These are phyloP conservation scores for Crithidia mellificae DNA, from an alignment of 208 protist genomes.

Conservation along the genomic window DNA sequence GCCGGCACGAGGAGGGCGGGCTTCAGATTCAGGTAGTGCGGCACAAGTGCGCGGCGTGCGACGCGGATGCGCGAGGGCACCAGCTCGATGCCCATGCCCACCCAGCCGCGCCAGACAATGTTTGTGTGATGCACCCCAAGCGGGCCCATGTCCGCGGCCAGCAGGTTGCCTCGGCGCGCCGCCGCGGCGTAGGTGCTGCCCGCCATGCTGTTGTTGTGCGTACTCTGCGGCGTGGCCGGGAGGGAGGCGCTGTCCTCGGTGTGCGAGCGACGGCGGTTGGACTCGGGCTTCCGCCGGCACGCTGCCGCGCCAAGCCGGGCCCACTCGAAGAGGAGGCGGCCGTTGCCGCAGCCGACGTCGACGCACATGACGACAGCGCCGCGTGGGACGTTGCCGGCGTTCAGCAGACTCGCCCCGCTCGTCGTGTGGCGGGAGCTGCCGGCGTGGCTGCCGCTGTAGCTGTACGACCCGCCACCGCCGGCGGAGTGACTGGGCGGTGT, in stretches of 20 bases:
- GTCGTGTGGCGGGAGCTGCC: not conserved
- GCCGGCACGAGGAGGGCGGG: constrained; percentile 12
- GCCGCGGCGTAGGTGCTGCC: constrained; percentile 9
- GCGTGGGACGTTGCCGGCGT: constrained; percentile 6
- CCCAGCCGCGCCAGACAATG: constrained; percentile 38
- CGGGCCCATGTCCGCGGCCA: constrained; percentile 16
- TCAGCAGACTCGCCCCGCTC: not conserved
- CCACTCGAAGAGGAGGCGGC: constrained; percentile 83
- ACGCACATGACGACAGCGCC: constrained; percentile 41
- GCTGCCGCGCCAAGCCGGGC: constrained; percentile 41
- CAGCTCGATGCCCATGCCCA: constrained; percentile 65
- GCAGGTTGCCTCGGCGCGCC: constrained; percentile 11
- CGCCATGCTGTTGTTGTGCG: constrained; percentile 5
- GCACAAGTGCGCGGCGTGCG: constrained; percentile 48
- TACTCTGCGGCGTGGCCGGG: constrained; percentile 2
- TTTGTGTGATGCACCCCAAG: constrained; percentile 7
- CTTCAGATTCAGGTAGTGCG: constrained; percentile 46
- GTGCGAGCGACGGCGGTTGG: not conserved
- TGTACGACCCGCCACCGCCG: not conserved
- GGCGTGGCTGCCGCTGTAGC: not conserved
- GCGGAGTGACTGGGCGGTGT: not conserved
- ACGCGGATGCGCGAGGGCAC: constrained; percentile 64
- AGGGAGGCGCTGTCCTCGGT: not conserved
- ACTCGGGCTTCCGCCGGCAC: constrained; percentile 20
- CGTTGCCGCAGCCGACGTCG: constrained; percentile 70